Base-by-base conservation (phyloP, 192 early-diverging fungal genomes). In the Umbelopsis sp. region DNA sequence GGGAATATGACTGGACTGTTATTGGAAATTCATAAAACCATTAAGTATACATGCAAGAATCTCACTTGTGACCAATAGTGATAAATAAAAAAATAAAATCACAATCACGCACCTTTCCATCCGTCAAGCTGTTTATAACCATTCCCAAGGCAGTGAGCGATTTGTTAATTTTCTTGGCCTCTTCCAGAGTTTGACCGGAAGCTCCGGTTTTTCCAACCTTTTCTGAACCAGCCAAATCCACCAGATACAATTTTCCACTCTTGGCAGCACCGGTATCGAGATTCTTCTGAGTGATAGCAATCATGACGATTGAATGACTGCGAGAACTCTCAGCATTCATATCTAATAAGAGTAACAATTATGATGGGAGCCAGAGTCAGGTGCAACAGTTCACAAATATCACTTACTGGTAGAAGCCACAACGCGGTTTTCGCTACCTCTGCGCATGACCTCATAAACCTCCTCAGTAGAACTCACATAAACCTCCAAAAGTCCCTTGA, bases 101-200 rank as follows among this genome's bases (percentile, higher is more conserved):
- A 46, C 27, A 18, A 8, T 12, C 25, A 71, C 77, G 68, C 75
- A 91, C 92, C 84, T 98, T 98, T 80, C 97, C 97, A 73, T 99
- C 98, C 0, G 98, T 98, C 71, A 99, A 85, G 6, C 95, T 90
- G 78, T 98, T 98, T 75, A 99, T 99, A 73, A 99, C 98, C 95
- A 98, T 99, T 61, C 98, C 98, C 49, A 99, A 85, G 0, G 97
- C 94, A 8, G 97, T 94, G 7, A 99, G 85, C 0, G 95, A 97
- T 80, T 97, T 97, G 87, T 99, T 99, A 87, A 99, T 99, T 82
- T 97, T 99, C 80, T 99, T 99, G 73, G 98, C 98, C 75, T 99
- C 98, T 79, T 99, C 98, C 37, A 99, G 80, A 1, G 96, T 98
- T 79, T 99, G 98, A 16, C 78, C 95, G 4, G 94, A 92, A 7